These are phyloP conservation scores for Pythium pyrilobum DNA, from an alignment of 352 stramenopile species.

Conservation along the genomic window DNA sequence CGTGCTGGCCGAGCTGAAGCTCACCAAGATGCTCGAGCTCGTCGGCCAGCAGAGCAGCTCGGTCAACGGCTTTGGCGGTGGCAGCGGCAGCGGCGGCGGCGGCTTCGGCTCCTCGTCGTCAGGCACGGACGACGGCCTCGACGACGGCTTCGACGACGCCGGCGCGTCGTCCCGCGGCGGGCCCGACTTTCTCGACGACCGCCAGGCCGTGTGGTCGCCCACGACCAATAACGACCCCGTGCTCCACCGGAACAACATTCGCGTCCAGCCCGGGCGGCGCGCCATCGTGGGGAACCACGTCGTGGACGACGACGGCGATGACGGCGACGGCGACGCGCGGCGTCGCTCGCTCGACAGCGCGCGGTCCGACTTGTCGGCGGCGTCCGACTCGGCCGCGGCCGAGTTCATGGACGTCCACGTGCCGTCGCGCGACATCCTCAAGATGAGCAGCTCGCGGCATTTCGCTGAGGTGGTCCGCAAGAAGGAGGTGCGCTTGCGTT, in stretches of 20 bases:
- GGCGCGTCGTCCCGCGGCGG: constrained; percentile 21
- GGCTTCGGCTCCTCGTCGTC: constrained; percentile 26
- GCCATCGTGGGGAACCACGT: constrained; percentile 7
- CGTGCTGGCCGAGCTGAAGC: constrained; percentile 59
- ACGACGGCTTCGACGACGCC: constrained; percentile 17
- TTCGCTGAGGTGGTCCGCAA: constrained; percentile 78
- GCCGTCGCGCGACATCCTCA: constrained; percentile 76
- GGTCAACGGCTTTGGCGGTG: constrained; percentile 45
- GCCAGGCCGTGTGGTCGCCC: constrained; percentile 52
- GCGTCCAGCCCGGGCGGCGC: constrained; percentile 32
- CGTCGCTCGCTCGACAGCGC: constrained; percentile 36
- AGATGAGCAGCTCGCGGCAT: constrained; percentile 82
- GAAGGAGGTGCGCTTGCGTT: constrained; percentile 47
- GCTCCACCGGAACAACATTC: constrained; percentile 78
- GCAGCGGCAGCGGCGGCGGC: constrained; percentile 19
- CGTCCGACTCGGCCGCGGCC: constrained; percentile 3
- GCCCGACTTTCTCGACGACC: constrained; percentile 43
- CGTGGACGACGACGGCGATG: constrained; percentile 25
- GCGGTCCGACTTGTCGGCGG: constrained; percentile 39
- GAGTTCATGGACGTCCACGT: constrained; percentile 56
- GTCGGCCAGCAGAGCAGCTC: constrained; percentile 66
- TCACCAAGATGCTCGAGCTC: constrained; percentile 73
- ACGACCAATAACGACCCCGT: constrained; percentile 64
- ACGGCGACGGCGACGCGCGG: constrained; percentile 1
- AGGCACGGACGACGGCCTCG: constrained; percentile 20